phyloP scores from a whole-genome alignment of 768 basidiomycete species.

The Tricholomella constricta region DNA sequence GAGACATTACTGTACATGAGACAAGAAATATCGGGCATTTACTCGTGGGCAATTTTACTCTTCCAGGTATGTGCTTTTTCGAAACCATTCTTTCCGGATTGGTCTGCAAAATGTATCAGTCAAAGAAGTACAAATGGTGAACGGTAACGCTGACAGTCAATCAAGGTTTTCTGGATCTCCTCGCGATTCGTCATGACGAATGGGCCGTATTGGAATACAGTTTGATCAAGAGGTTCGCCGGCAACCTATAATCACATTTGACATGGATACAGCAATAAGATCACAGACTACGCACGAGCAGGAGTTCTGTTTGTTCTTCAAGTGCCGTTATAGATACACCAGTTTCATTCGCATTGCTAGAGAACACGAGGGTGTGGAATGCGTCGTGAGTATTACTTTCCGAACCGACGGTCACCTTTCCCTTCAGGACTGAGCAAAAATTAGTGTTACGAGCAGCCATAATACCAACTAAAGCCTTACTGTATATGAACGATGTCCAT shows the following conservation, averaged over 20 bases:
- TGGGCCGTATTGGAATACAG: constrained; percentile 84
- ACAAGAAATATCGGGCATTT: not conserved
- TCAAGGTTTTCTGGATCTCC: constrained; percentile 80
- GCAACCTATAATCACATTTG: constrained; percentile 51
- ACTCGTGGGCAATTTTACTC: constrained; percentile 68
- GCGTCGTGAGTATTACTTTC: constrained; percentile 45
- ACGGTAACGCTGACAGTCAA: constrained; percentile 63
- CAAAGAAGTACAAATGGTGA: constrained; percentile 1
- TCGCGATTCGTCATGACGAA: constrained; percentile 83
- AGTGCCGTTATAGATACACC: constrained; percentile 68
- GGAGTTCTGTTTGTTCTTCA: constrained; percentile 68
- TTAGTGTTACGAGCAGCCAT: not conserved
- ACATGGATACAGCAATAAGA: not conserved
- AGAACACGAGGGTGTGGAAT: constrained; percentile 86
- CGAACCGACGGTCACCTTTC: constrained; percentile 60
- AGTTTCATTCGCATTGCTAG: constrained; percentile 54
- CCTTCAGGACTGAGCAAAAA: constrained; percentile 57
- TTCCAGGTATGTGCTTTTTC: constrained; percentile 89
- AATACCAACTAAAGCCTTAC: constrained; percentile 41
- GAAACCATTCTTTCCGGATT: constrained; percentile 80
- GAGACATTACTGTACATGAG: not conserved
- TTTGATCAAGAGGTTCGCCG: constrained; percentile 87
- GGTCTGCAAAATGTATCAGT: constrained; percentile 47
- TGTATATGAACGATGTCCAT: constrained; percentile 90
- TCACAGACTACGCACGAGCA: constrained; percentile 56